phyloP scores from a whole-genome alignment of 108 stramenopile species.

The Skeletonema potamos region DNA sequence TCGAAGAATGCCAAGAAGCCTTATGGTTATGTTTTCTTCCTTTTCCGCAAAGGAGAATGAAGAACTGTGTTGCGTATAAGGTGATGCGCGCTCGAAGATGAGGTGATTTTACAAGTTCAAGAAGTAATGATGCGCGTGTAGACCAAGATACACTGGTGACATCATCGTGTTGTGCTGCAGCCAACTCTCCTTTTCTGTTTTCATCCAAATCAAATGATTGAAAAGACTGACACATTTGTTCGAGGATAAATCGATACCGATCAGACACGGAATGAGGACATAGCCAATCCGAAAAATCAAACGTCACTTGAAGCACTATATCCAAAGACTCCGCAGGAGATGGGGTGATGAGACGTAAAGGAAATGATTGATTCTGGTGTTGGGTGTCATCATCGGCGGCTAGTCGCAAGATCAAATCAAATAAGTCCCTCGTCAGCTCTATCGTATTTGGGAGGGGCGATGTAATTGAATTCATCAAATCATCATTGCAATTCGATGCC shows the following conservation, averaged over 20 bases:
- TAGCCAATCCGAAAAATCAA: conserved; percentile 41
- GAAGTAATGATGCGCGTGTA: conserved; percentile 21
- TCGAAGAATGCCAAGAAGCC: background rate
- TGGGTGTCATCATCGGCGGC: conserved; percentile 35
- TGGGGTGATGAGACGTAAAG: conserved; percentile 26
- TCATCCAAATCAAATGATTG: background rate
- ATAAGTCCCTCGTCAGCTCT: conserved; percentile 38
- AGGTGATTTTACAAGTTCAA: conserved; percentile 13
- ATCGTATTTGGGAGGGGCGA: conserved; percentile 30
- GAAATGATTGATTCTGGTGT: conserved; percentile 24
- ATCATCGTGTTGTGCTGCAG: background rate
- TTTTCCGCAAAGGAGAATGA: conserved; percentile 25
- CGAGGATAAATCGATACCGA: conserved; percentile 25
- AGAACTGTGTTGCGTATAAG: conserved; percentile 32
- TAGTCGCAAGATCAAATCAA: conserved; percentile 36
- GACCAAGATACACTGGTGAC: conserved; percentile 14
- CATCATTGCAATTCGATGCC: background rate
- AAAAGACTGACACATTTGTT: conserved; percentile 17
- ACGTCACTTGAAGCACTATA: conserved; percentile 28
- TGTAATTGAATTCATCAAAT: conserved; percentile 13
- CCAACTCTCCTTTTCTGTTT: background rate
- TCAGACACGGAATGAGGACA: conserved; percentile 11
- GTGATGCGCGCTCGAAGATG: conserved; percentile 26
- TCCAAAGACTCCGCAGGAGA: conserved; percentile 35
- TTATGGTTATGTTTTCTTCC: background rate